Conservation (phyloP, 75 land plant genomes). For the Selaginella moellendorffii region DNA sequence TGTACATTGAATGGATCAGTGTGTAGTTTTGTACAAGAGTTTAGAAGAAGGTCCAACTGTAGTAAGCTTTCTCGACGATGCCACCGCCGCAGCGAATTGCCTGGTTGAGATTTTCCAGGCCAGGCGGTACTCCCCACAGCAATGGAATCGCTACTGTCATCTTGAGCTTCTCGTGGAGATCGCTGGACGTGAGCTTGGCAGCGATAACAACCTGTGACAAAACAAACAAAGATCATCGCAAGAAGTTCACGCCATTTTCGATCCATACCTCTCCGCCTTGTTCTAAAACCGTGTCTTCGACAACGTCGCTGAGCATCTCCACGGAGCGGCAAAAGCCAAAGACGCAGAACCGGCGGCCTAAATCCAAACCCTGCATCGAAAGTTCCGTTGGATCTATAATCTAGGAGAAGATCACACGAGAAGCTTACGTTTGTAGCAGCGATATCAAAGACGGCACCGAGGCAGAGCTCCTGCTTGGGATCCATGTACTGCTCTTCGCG, state of each 20-base stretch:
- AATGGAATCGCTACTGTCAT: conserved; percentile 90
- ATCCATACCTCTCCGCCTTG: conserved; percentile 97
- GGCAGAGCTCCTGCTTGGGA: conserved; percentile 81
- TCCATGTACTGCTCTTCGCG: conserved; percentile 93
- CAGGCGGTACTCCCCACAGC: conserved; percentile 96
- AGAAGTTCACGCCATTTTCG: too few relatives aligned
- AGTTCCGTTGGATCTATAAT: too few relatives aligned
- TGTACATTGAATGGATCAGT: too few relatives aligned
- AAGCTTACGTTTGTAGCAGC: conserved; percentile 88
- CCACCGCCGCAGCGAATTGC: conserved; percentile 91
- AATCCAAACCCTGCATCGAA: conserved; percentile 60
- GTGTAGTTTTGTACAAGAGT: too few relatives aligned
- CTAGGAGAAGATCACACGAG: conserved; percentile 3
- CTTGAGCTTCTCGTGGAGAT: conserved; percentile 74
- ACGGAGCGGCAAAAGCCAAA: conserved; percentile 94
- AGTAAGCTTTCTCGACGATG: conserved; percentile 78
- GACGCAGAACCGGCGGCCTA: conserved; percentile 76
- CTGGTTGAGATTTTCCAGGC: conserved; percentile 61
- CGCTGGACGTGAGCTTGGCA: conserved; percentile 67
- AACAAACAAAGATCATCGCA: neutral
- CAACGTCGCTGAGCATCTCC: conserved; percentile 97
- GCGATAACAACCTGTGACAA: conserved; percentile 58
- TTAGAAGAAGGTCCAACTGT: conserved; percentile 75
- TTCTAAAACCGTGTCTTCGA: conserved; percentile 87
- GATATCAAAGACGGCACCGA: conserved; percentile 93